Evolutionary conservation across 169 alveolate species (phyloP).

Genomic region (Plasmodium sp.): DNA sequence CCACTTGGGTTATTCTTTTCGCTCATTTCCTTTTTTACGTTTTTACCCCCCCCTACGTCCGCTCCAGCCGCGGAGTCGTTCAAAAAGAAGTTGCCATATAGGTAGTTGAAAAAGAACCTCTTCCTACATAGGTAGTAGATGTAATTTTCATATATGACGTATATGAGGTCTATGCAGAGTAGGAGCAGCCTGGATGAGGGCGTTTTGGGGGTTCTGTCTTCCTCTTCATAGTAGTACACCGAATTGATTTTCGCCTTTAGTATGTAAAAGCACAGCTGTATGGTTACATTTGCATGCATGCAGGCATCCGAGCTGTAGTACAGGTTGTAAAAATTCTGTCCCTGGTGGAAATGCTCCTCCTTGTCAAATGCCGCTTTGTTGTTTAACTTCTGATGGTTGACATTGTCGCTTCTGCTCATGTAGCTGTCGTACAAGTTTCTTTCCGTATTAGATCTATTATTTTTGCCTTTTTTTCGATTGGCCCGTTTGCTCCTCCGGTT

Average conservation of each 20-base stretch:
- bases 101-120: slow-evolving; percentile 46
- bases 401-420: not conserved
- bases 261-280: slow-evolving; percentile 50
- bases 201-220: slow-evolving; percentile 8
- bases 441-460: not conserved
- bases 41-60: not conserved
- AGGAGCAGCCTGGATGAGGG: slow-evolving; percentile 65
- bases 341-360: slow-evolving; percentile 11
- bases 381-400: not conserved
- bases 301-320: slow-evolving; percentile 65
- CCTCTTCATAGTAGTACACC: slow-evolving; percentile 46
- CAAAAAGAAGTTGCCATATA: slow-evolving; percentile 17
- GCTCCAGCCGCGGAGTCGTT: not conserved
- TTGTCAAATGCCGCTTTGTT: not conserved
- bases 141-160: slow-evolving; percentile 69
- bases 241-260: slow-evolving; percentile 59
- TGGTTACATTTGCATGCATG: slow-evolving; percentile 57
- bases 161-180: slow-evolving; percentile 68
- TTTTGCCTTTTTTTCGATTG: not conserved
- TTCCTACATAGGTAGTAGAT: slow-evolving; percentile 65
- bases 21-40: not conserved
- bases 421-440: not conserved
- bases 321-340: slow-evolving; percentile 12
- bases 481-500: not conserved
- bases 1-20: not conserved